Conservation (phyloP, 164 flowering plant genomes). For the Malania oleifera region DNA sequence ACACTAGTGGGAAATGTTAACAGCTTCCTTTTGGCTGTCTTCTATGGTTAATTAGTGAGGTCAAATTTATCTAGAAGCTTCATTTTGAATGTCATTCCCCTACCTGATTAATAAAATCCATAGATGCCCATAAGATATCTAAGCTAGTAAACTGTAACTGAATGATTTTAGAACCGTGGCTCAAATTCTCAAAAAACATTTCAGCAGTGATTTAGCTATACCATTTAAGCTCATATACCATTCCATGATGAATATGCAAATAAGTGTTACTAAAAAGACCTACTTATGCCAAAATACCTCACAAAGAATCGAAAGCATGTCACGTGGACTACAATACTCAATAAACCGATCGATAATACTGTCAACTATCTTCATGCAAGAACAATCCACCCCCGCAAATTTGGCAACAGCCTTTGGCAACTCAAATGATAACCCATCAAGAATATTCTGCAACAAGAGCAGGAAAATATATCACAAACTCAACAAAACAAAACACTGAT, state of each 20-base stretch:
- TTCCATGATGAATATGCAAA: background rate
- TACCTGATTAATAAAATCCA: no score
- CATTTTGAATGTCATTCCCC: no score
- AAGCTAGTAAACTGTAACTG: no score
- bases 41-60: no score
- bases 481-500: background rate
- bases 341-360: constrained; percentile 33
- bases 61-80: no score
- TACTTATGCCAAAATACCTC: constrained; percentile 35
- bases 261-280: background rate
- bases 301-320: constrained; percentile 68
- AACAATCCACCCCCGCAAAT: constrained; percentile 41
- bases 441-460: constrained; percentile 35
- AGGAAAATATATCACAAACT: background rate
- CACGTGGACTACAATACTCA: constrained; percentile 59
- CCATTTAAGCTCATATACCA: background rate
- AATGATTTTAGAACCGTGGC: no score
- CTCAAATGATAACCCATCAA: constrained; percentile 65
- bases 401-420: constrained; percentile 60
- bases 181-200: no score
- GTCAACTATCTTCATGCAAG: constrained; percentile 39
- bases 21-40: no score
- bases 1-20: no score
- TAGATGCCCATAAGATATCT: no score
- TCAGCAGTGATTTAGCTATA: no score